Percentiles rank a stretch among this genome's conserved stretches.
Evolutionary conservation across 495 filamentous ascomycete genomes (phyloP).

Genomic region (Chaetomium fimeti): DNA sequence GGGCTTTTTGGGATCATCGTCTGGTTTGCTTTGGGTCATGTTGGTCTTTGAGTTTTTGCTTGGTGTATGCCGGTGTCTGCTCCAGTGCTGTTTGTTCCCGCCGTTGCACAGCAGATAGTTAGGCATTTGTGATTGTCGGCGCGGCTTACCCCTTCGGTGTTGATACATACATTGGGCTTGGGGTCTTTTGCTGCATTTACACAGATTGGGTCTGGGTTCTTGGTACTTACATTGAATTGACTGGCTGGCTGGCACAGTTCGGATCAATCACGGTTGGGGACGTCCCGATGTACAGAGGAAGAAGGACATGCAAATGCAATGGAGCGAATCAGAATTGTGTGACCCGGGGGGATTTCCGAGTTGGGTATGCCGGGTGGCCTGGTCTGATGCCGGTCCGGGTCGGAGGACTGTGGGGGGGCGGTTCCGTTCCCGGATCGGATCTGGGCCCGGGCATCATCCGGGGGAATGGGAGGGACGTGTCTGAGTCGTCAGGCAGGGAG

Average conservation of each 20-base stretch:
- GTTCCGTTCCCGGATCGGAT: not conserved
- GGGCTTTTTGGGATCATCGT: not conserved
- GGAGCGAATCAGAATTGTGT: not conserved
- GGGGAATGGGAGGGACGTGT: not conserved
- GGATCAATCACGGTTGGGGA: too few relatives aligned
- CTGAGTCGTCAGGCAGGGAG: too few relatives aligned
- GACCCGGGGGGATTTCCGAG: not conserved
- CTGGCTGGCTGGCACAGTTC: not conserved
- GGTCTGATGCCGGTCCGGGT: too few relatives aligned
- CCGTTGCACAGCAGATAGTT: too few relatives aligned
- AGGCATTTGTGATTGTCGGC: not conserved
- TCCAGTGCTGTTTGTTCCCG: not conserved
- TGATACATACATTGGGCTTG: not conserved
- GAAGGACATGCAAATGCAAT: too few relatives aligned
- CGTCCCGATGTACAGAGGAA: too few relatives aligned
- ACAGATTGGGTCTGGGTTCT: not conserved
- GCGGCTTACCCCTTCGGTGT: not conserved
- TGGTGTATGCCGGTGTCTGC: not conserved
- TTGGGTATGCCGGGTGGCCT: not conserved
- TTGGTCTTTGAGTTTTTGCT: not conserved
- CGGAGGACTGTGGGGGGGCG: too few relatives aligned
- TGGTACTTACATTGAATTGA: not conserved
- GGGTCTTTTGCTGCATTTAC: not conserved
- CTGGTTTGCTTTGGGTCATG: not conserved
- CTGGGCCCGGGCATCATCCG: not conserved